Evolutionary conservation across 1,139 yeast species (phyloP).

Genomic region (Suhomyces taliae): DNA sequence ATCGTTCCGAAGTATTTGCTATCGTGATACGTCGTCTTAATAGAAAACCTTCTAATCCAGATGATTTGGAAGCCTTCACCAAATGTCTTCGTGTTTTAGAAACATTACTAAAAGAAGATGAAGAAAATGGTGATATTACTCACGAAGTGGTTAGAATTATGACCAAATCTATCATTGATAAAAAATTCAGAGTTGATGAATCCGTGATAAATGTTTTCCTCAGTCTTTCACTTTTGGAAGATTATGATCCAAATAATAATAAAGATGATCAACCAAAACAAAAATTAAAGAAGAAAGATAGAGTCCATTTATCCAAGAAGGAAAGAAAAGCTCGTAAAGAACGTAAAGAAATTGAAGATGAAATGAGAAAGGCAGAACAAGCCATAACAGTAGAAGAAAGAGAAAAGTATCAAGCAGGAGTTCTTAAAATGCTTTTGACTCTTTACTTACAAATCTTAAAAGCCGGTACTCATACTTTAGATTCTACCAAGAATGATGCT

Average conservation of each 20-base stretch:
- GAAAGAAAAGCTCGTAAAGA: constrained; percentile 87
- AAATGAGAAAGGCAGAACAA: constrained; percentile 82
- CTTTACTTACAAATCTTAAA: constrained; percentile 77
- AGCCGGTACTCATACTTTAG: constrained; percentile 33
- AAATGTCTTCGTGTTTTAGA: constrained; percentile 68
- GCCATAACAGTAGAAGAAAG: constrained; percentile 85
- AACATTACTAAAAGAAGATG: constrained; percentile 64
- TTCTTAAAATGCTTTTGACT: constrained; percentile 68
- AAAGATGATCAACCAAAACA: constrained; percentile 40
- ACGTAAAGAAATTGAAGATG: constrained; percentile 82
- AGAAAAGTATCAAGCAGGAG: constrained; percentile 81
- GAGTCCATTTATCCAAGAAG: constrained; percentile 85
- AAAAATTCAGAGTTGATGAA: constrained; percentile 82
- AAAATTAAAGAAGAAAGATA: constrained; percentile 75
- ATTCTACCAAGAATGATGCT: constrained; percentile 48
- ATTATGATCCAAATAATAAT: constrained; percentile 68
- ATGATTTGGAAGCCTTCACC: constrained; percentile 52
- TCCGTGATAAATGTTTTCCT: constrained; percentile 73
- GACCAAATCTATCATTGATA: constrained; percentile 68
- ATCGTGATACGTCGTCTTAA: constrained; percentile 67
- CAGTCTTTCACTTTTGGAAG: constrained; percentile 72
- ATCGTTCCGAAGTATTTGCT: constrained; percentile 67
- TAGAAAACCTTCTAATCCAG: constrained; percentile 46
- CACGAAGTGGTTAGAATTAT: constrained; percentile 68
- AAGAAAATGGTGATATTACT: constrained; percentile 76